phyloP scores from a whole-genome alignment of 2,329 filamentous ascomycete species.

The Fragosphaeria purpurea region DNA sequence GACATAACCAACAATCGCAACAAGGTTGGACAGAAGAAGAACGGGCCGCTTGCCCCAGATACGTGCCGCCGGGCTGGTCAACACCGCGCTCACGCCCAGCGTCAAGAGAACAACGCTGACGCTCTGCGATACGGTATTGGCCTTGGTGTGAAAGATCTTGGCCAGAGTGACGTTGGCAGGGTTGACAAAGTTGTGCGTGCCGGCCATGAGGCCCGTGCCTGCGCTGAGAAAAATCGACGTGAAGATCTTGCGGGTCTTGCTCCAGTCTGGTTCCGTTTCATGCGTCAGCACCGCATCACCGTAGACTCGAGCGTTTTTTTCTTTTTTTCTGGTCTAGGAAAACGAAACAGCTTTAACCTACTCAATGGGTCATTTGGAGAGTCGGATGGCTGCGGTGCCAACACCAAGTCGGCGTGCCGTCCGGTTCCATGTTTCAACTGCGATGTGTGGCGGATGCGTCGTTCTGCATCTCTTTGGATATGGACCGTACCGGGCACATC shows the following conservation, averaged over 20 bases:
- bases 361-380: conserved; percentile 3
- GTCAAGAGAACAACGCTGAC: conserved; percentile 41
- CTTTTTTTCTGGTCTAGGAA: too few species aligned
- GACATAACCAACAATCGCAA: conserved; percentile 18
- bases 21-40: conserved; percentile 21
- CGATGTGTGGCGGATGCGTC: neutral
- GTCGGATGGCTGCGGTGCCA: conserved; percentile 2
- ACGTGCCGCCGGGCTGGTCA: conserved; percentile 20
- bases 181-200: conserved; percentile 18
- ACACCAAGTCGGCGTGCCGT: neutral
- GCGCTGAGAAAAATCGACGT: conserved; percentile 28
- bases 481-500: conserved; percentile 3
- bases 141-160: conserved; percentile 17
- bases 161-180: conserved; percentile 24
- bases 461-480: neutral
- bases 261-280: neutral
- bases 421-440: conserved; percentile 1
- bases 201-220: conserved; percentile 24
- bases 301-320: too few species aligned
- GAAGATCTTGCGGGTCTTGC: conserved; percentile 24
- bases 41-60: conserved; percentile 24
- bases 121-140: conserved; percentile 23
- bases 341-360: neutral
- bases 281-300: too few species aligned
- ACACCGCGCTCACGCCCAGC: conserved; percentile 57